These are phyloP conservation scores for Magnaporthiopsis rhizophila DNA, from an alignment of 2,329 filamentous ascomycete species.

Conservation along the genomic window DNA sequence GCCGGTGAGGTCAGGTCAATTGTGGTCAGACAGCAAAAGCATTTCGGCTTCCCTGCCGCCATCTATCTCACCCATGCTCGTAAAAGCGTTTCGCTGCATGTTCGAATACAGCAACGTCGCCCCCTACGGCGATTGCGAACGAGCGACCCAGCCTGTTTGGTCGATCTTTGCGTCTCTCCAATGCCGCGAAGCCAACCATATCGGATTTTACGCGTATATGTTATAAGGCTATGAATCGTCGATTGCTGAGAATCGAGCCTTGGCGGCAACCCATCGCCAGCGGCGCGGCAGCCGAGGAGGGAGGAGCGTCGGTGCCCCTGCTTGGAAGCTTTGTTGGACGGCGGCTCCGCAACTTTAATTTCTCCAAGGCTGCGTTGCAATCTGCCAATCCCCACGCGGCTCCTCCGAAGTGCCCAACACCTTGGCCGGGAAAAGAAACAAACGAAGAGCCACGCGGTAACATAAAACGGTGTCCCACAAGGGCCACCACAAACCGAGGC, in stretches of 20 bases:
- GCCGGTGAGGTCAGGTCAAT: not conserved
- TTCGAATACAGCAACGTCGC: not conserved
- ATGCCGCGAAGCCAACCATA: not conserved
- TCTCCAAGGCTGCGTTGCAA: not conserved
- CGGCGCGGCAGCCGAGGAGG: not conserved
- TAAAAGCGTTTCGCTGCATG: not conserved
- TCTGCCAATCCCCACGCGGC: not conserved
- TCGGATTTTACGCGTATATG: not conserved
- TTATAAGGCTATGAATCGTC: not conserved
- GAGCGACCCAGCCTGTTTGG: not conserved
- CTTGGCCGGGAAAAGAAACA: not conserved
- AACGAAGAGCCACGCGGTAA: not conserved
- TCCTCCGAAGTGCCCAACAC: not conserved
- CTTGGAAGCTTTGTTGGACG: not conserved
- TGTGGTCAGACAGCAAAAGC: not conserved
- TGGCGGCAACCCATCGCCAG: not conserved
- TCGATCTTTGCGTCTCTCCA: not conserved
- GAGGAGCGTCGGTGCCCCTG: not conserved
- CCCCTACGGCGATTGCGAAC: not conserved
- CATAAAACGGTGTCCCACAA: not conserved
- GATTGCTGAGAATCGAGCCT: not conserved
- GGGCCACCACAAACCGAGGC: not conserved
- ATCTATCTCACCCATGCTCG: not conserved
- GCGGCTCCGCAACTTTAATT: conserved; percentile 1
- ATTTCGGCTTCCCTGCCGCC: not conserved